Evolutionary conservation across 768 basidiomycete species (phyloP), one percentile per base, ranked within the genome.

Genomic region (Holtermannia corniformis): DNA sequence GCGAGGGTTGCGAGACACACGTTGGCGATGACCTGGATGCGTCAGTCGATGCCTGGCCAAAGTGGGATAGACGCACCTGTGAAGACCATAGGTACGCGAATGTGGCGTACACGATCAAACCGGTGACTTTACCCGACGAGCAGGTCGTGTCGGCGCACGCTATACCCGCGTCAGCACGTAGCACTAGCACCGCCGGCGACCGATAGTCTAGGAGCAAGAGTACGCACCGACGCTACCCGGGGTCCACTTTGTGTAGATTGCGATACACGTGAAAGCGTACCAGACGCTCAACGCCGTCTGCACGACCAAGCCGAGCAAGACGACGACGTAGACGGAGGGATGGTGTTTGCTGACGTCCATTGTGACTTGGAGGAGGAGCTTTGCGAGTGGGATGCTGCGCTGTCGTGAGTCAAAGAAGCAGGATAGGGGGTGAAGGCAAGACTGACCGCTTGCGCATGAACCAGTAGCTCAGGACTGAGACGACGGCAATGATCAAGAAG

Each of bases 41-140:
- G n/a, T n/a, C n/a, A n/a, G n/a, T n/a, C n/a, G n/a, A n/a, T n/a
- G n/a, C n/a, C n/a, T n/a, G n/a, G n/a, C n/a, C n/a, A n/a, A n/a
- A n/a, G n/a, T n/a, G n/a, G n/a, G n/a, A n/a, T n/a, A n/a, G n/a
- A n/a, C n/a, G n/a, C n/a, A n/a, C n/a, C n/a, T 37, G 32, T 0
- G 84, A 86, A 16, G 82, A 83, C 88, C 87, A 90, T 45, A 87
- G 75, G 75, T 82, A 90, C n/a, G 83, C 83, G 69, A 89, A 88
- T 0, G 82, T 81, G 55, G 81, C 80, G 62, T 79, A 90, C 70
- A 88, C 81, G 50, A 87, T 78, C 12, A 89, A 74, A 2, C 88
- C 87, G 0, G 85, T 79, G 42, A 89, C 86, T 66, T 81, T 88
- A 13, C 78, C 78, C 11, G 80, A 81, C 1, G 86, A 87, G 65